These are phyloP conservation scores for Hirsutella thompsonii DNA, from an alignment of 2,329 filamentous ascomycete genomes.

Conservation along the genomic window DNA sequence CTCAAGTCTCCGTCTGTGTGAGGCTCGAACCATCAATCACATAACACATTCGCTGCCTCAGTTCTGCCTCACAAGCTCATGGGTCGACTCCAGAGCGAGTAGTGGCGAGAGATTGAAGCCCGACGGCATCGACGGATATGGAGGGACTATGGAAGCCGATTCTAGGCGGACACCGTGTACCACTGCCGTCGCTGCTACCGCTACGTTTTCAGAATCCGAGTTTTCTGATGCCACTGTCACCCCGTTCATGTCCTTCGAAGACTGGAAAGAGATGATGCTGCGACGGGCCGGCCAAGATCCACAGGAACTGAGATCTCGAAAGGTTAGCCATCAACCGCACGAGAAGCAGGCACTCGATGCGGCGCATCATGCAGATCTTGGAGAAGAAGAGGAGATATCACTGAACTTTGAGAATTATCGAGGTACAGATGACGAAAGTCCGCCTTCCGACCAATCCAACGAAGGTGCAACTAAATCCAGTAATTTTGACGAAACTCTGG, in stretches of 20 bases:
- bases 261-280: constrained; percentile 93
- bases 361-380: constrained; percentile 58
- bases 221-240: constrained; percentile 6
- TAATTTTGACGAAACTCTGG: constrained; percentile 24
- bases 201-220: neutral
- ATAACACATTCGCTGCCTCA: constrained; percentile 68
- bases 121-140: neutral
- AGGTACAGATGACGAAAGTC: constrained; percentile 8
- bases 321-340: constrained; percentile 37
- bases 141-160: neutral
- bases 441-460: neutral
- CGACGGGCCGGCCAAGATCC: constrained; percentile 67
- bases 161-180: too few species aligned
- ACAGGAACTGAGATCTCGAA: constrained; percentile 51
- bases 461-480: constrained; percentile 8
- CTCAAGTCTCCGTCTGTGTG: constrained; percentile 21
- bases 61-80: constrained; percentile 55
- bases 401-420: constrained; percentile 35
- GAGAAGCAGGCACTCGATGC: constrained; percentile 43
- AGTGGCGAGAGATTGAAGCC: neutral
- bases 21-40: constrained; percentile 61
- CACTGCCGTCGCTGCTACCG: neutral
- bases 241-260: constrained; percentile 88
- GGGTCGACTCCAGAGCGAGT: neutral
- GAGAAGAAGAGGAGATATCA: constrained; percentile 77